Conservation (phyloP, 169 alveolate species). For the Miamiensis avidus region DNA sequence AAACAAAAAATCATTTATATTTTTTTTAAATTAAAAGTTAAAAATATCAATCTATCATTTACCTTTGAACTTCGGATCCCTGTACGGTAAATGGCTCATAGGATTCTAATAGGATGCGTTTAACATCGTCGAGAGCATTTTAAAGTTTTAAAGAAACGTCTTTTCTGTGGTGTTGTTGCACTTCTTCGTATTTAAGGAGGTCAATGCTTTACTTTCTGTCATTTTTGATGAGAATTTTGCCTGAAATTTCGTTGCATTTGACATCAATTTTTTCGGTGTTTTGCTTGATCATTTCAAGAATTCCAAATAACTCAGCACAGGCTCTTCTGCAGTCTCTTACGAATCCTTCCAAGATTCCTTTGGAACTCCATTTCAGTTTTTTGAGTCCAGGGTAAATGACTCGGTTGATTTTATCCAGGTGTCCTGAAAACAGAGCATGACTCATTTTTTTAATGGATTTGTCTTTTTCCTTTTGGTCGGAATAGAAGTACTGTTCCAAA, state of each 20-base stretch:
- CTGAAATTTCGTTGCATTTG: constrained; percentile 65
- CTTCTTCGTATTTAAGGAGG: constrained; percentile 74
- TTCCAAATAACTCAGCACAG: constrained; percentile 79
- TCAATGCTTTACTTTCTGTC: constrained; percentile 77
- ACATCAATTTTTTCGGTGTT: constrained; percentile 64
- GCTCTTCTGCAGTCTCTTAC: constrained; percentile 87
- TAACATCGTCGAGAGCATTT: constrained; percentile 53
- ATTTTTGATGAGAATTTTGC: constrained; percentile 62
- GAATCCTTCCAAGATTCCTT: constrained; percentile 83
- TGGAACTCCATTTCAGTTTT: constrained; percentile 69
- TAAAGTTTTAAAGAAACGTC: constrained; percentile 37
- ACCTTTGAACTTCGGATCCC: constrained; percentile 61
- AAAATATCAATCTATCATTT: background rate
- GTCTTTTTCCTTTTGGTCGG: constrained; percentile 39
- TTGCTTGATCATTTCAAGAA: constrained; percentile 80
- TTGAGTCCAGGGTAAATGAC: constrained; percentile 65
- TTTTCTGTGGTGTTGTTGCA: constrained; percentile 67
- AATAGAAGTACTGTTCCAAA: constrained; percentile 74
- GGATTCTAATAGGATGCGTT: constrained; percentile 54
- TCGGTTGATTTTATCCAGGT: constrained; percentile 54
- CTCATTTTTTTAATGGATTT: background rate
- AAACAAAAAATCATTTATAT: no score
- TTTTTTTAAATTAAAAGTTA: no score
- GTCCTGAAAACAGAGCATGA: constrained; percentile 55
- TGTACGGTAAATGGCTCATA: constrained; percentile 74